Percentiles rank a stretch among this genome's conserved stretches.
Conservation (phyloP, 2,329 filamentous ascomycete genomes). For the Fusarium chaquense region DNA sequence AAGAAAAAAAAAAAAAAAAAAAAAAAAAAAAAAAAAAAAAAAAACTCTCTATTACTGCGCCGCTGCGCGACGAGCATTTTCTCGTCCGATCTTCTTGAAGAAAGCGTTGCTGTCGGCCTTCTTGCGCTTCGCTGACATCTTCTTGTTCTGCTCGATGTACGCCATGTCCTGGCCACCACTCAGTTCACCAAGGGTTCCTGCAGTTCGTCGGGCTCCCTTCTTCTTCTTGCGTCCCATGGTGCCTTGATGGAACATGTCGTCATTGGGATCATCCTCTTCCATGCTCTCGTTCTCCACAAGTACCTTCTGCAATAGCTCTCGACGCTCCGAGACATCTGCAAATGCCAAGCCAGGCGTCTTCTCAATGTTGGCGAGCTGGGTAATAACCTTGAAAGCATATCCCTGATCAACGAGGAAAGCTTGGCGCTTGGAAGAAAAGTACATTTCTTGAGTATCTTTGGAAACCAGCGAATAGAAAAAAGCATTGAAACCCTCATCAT, state of each 20-base stretch:
- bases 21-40: too few species aligned
- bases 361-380: slow-evolving; percentile 91
- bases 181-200: slow-evolving; percentile 85
- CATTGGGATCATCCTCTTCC: slow-evolving; percentile 74
- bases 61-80: slow-evolving; percentile 55
- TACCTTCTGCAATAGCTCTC: slow-evolving; percentile 89
- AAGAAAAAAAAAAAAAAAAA: too few species aligned
- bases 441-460: slow-evolving; percentile 98
- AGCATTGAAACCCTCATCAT: slow-evolving; percentile 98
- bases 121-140: slow-evolving; percentile 58
- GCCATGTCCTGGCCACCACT: slow-evolving; percentile 97
- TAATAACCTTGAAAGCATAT: slow-evolving; percentile 99
- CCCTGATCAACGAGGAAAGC: slow-evolving; percentile 98
- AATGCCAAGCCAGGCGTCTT: slow-evolving; percentile 85
- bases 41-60: slow-evolving; percentile 42
- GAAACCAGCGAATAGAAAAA: slow-evolving; percentile 99
- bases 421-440: slow-evolving; percentile 94
- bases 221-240: slow-evolving; percentile 64
- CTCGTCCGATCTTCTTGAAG: slow-evolving; percentile 59
- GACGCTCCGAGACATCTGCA: slow-evolving; percentile 80
- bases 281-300: slow-evolving; percentile 86
- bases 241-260: slow-evolving; percentile 57
- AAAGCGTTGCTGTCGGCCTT: slow-evolving; percentile 57
- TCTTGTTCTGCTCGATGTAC: slow-evolving; percentile 87
- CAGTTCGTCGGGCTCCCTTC: slow-evolving; percentile 78